Evolutionary conservation across 208 protist species (phyloP).

Genomic region (Wallacemonas collosoma): DNA sequence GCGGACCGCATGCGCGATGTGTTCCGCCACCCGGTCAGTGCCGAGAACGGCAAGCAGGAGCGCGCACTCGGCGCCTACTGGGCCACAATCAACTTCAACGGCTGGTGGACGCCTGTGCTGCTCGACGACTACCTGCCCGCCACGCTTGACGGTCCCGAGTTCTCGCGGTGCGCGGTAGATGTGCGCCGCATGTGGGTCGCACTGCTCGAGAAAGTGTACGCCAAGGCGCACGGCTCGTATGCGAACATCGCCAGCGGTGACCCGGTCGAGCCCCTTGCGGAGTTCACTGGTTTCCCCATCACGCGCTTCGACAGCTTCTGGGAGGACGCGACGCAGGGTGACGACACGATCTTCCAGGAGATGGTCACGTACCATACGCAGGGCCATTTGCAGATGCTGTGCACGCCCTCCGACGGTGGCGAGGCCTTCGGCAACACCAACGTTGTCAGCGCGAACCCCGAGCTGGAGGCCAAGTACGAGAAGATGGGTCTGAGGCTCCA

Average conservation of each 20-base stretch:
- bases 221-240: slow-evolving; percentile 84
- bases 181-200: slow-evolving; percentile 81
- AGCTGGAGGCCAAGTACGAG: slow-evolving; percentile 56
- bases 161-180: slow-evolving; percentile 56
- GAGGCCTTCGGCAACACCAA: slow-evolving; percentile 42
- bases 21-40: slow-evolving; percentile 71
- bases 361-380: slow-evolving; percentile 43
- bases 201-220: slow-evolving; percentile 88
- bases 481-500: slow-evolving; percentile 60
- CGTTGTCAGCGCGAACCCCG: slow-evolving; percentile 33
- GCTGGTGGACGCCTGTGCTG: slow-evolving; percentile 80
- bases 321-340: slow-evolving; percentile 40
- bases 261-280: slow-evolving; percentile 64
- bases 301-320: slow-evolving; percentile 65
- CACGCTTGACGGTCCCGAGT: slow-evolving; percentile 58
- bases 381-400: slow-evolving; percentile 67
- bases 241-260: slow-evolving; percentile 81
- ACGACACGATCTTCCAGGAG: slow-evolving; percentile 59
- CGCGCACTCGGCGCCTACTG: slow-evolving; percentile 69
- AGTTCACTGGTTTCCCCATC: slow-evolving; percentile 80
- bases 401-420: slow-evolving; percentile 56
- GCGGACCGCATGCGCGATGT: slow-evolving; percentile 43
- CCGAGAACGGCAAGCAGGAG: slow-evolving; percentile 54
- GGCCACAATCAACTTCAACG: slow-evolving; percentile 80
- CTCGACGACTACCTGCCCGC: slow-evolving; percentile 84